Percentiles rank a stretch among this genome's conserved stretches.
Evolutionary conservation across 176 grass and related monocot genomes (phyloP).

Genomic region (Juncus inflexus): DNA sequence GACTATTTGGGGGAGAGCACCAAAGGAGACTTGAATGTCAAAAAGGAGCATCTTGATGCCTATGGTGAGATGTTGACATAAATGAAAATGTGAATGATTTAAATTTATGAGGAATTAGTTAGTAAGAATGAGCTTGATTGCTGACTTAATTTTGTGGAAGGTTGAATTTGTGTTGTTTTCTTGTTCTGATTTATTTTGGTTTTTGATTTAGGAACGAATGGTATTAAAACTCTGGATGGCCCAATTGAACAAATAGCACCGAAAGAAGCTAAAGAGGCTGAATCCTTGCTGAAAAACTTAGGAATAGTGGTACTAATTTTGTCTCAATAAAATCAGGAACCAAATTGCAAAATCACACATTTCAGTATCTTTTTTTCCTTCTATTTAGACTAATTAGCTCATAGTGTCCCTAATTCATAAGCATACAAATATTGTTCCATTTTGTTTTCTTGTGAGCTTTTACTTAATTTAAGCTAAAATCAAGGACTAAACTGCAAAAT

Average conservation of each 20-base stretch:
- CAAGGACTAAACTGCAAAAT: conserved; percentile 3
- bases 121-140: background rate
- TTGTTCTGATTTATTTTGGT: background rate
- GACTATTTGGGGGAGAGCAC: conserved; percentile 95
- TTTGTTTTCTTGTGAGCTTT: conserved; percentile 7
- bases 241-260: conserved; percentile 92
- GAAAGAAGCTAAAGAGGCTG: conserved; percentile 75
- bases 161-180: background rate
- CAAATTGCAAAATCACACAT: background rate
- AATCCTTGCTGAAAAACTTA: conserved; percentile 58
- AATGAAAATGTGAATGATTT: background rate
- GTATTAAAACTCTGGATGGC: conserved; percentile 48
- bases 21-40: conserved; percentile 89
- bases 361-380: too few relatives aligned
- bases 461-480: background rate
- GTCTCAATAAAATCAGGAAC: conserved; percentile 17
- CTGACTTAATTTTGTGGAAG: background rate
- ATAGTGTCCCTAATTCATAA: too few relatives aligned
- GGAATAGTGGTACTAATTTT: conserved; percentile 72
- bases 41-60: conserved; percentile 54
- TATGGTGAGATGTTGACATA: conserved; percentile 48
- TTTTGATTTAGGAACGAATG: conserved; percentile 49
- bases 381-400: too few relatives aligned
- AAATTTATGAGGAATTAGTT: background rate
- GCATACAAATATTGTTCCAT: background rate